A percentile compares a stretch with the other conserved stretches of the same genome.
Conservation (phyloP, 768 basidiomycete genomes). For the Phaeolepiota aurea region DNA sequence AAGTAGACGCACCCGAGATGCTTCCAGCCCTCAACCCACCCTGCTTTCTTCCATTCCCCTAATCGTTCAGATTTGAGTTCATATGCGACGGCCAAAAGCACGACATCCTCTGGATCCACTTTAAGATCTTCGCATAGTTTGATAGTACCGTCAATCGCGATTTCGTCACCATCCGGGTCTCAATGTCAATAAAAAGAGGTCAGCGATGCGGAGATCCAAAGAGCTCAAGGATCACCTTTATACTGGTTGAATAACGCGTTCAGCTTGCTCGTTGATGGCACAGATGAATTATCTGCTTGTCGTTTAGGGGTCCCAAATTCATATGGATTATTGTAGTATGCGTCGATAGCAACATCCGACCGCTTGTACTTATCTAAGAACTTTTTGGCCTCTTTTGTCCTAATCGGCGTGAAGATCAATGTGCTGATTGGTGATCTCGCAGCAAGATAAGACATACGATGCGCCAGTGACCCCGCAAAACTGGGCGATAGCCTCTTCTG, state of each 20-base stretch:
- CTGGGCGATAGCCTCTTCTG: conserved; percentile 43
- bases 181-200: conserved; percentile 3
- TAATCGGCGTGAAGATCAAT: conserved; percentile 21
- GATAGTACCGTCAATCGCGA: conserved; percentile 75
- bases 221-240: conserved; percentile 39
- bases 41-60: conserved; percentile 61
- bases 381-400: conserved; percentile 52
- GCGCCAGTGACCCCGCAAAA: conserved; percentile 65
- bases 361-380: conserved; percentile 65
- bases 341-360: conserved; percentile 66
- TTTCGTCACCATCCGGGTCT: conserved; percentile 57
- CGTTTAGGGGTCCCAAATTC: conserved; percentile 17
- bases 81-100: conserved; percentile 73
- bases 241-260: conserved; percentile 56
- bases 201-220: neutral
- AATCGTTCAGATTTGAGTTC: conserved; percentile 71
- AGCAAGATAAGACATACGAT: conserved; percentile 39
- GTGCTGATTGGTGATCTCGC: conserved; percentile 10
- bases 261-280: conserved; percentile 47
- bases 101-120: conserved; percentile 74
- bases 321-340: conserved; percentile 54
- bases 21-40: conserved; percentile 83
- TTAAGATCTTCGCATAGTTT: conserved; percentile 61
- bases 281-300: conserved; percentile 14
- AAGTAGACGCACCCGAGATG: conserved; percentile 43